These are phyloP conservation scores for Cutaneotrichosporon dermatis DNA, from an alignment of 1,284 basidiomycete species.

Conservation along the genomic window DNA sequence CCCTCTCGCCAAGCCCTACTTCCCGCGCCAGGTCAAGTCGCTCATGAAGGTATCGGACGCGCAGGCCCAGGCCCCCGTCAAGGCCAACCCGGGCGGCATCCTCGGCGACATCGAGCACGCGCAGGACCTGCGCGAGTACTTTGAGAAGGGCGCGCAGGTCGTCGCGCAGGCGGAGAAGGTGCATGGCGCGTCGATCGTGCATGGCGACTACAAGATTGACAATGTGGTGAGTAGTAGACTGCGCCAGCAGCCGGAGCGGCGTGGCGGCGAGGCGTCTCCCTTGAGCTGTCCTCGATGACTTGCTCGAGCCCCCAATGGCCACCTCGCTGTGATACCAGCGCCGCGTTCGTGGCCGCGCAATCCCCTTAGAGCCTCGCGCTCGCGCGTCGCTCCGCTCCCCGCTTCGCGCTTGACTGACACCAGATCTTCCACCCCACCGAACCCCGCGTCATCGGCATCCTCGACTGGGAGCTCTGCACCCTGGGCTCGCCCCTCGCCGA, in stretches of 20 bases:
- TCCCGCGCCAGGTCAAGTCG: constrained; percentile 86
- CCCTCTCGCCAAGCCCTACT: constrained; percentile 61
- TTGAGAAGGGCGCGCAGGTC: constrained; percentile 57
- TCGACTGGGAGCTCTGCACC: constrained; percentile 96
- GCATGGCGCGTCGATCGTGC: constrained; percentile 64
- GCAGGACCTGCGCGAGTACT: constrained; percentile 68
- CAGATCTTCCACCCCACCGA: constrained; percentile 76
- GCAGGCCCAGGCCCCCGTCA: constrained; percentile 64
- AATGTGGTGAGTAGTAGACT: constrained; percentile 56
- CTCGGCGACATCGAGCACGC: constrained; percentile 55
- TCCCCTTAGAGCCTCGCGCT: too few species aligned
- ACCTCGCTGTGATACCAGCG: too few species aligned
- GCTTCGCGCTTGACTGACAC: background rate
- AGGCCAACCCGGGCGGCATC: constrained; percentile 19
- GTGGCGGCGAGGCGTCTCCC: too few species aligned
- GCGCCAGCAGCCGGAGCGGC: too few species aligned
- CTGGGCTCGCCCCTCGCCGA: constrained; percentile 87
- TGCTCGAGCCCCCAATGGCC: too few species aligned
- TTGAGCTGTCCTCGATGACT: too few species aligned
- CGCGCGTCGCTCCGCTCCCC: too few species aligned
- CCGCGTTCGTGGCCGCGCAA: too few species aligned
- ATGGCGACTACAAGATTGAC: constrained; percentile 96
- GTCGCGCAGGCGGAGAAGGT: constrained; percentile 67
- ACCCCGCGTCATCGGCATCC: constrained; percentile 84
- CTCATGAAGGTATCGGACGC: constrained; percentile 67